Evolutionary conservation across 345 rosid genomes (phyloP), one percentile per base, ranked within the genome.

Genomic region (Brassica cretica): DNA sequence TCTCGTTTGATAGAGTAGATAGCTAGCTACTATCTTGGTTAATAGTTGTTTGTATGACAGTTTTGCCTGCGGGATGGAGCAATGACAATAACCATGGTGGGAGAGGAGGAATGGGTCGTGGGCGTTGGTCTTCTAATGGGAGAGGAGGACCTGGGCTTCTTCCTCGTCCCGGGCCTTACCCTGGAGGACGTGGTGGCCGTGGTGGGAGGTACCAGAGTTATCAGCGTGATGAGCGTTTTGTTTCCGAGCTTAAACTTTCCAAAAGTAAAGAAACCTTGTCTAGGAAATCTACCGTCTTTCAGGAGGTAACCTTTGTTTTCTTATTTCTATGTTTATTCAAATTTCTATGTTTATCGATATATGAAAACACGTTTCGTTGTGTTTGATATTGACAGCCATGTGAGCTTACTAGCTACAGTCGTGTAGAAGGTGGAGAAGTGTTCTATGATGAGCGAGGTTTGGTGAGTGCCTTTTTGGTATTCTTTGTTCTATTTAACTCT

Each of bases 101-200:
- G 39, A 85, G 97, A 84, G 84, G 70, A 55, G 84, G 73, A 44
- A 86, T 79, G 80, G 96, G 97, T 39, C 96, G 93, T 66, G 96
- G 94, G 46, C 94, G 96, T 27, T 89, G 97, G 98, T 85, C 82
- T 60, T 85, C 82, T 60, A 79, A 79, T 63, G 76, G 83, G 27
- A 89, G 98, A 83, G 98, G 97, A 73, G 90, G 97, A 75, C 84
- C 90, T 15, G 98, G 98, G 72, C 84, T 91, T 68, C 98, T 95
- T 79, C 97, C 97, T 51, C 89, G 96, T 29, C 99, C 97, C 30
- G 94, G 94, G 56, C 85, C 88, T 85, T 89, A 79, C 81, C 96
- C 94, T 67, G 90, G 95, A 78, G 90, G 95, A 77, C 93, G 88
- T 77, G 88, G 75, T 79, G 89, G 89, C 8, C 69, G 37, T 29